Percentiles rank a stretch among this genome's conserved stretches.
Evolutionary conservation across 352 stramenopile genomes (phyloP).

Genomic region (Globisporangium carolinianum): DNA sequence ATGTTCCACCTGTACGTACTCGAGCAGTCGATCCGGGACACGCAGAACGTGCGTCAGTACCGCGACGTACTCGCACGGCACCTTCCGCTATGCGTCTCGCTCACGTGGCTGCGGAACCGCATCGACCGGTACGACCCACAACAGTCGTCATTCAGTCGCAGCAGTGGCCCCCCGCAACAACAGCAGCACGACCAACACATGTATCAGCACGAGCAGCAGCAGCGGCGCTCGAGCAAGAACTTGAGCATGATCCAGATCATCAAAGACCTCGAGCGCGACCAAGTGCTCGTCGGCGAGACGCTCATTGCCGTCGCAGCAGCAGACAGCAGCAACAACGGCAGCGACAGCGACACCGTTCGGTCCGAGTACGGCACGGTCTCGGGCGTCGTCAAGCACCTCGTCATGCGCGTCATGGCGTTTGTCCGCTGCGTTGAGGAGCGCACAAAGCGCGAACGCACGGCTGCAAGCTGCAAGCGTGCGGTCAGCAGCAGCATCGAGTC

Average conservation of each 20-base stretch:
- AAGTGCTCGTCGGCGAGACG: conserved; percentile 48
- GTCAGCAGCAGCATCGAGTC: neutral
- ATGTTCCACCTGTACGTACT: conserved; percentile 42
- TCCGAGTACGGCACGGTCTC: conserved; percentile 34
- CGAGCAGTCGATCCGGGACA: conserved; percentile 28
- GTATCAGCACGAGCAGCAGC: conserved; percentile 29
- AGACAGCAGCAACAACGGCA: neutral
- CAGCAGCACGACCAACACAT: conserved; percentile 13
- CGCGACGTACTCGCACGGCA: conserved; percentile 27
- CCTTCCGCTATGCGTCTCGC: conserved; percentile 47
- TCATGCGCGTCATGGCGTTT: conserved; percentile 40
- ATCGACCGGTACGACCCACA: conserved; percentile 28
- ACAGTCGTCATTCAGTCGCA: neutral
- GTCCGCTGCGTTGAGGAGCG: conserved; percentile 13
- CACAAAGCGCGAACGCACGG: conserved; percentile 2
- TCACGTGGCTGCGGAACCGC: conserved; percentile 57
- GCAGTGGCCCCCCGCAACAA: neutral
- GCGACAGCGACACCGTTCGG: conserved; percentile 8
- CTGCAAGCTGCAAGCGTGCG: neutral
- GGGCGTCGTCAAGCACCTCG: conserved; percentile 55
- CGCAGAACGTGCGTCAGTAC: conserved; percentile 24
- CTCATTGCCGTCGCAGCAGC: conserved; percentile 16
- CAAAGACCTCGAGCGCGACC: conserved; percentile 68
- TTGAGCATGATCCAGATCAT: conserved; percentile 75
- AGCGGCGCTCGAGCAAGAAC: conserved; percentile 45